Evolutionary conservation across 1,284 basidiomycete genomes (phyloP), one percentile per base, ranked within the genome.

Genomic region (Puccinia triticina): DNA sequence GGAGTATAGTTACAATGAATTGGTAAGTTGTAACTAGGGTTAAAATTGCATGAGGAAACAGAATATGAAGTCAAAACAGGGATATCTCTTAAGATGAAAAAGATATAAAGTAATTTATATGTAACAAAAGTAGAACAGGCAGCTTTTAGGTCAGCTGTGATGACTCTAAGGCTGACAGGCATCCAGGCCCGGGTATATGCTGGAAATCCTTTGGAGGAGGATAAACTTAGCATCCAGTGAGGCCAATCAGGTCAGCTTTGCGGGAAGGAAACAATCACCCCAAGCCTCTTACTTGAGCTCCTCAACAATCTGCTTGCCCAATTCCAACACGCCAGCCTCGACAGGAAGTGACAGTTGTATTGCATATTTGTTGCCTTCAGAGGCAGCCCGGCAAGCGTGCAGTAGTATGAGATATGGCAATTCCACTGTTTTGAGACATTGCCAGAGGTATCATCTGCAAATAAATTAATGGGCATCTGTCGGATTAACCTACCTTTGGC

Each of bases 351-450:
- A 21, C 55, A 59, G 29, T 59, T 59, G 55, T 59, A 59, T 8
- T 59, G 55, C 55, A n/a, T 23, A 59, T 59, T 59, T 7, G 55
- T 10, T 10, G 23, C 5, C 29, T 23, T 59, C 23, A 21, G 55
- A 21, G 55, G 55, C 21, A 59, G 55, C 8, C 55, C 55, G 7
- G 55, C 21, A 8, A 59, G 55, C 7, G 55, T 59, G 29, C 8
- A 59, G 29, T 59, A 59, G 55, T 10, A 59, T 5, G 55, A 59
- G 5, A 59, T 59, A 21, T 59, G 55, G 7, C 29, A 8, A 29
- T 59, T 59, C 21, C 21, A 59, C 29, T 59, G 55, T 59, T 59
- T 59, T 7, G 55, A 59, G 29, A 59, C 55, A 59, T 59, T 59
- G 21, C 55, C 55, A 8, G 55, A 59, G 8, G 55, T 59, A 29